Percentiles rank a stretch among this genome's conserved stretches.
phyloP scores from a whole-genome alignment of 2,329 filamentous ascomycete genomes.

The Macrophomina pseudophaseolina region DNA sequence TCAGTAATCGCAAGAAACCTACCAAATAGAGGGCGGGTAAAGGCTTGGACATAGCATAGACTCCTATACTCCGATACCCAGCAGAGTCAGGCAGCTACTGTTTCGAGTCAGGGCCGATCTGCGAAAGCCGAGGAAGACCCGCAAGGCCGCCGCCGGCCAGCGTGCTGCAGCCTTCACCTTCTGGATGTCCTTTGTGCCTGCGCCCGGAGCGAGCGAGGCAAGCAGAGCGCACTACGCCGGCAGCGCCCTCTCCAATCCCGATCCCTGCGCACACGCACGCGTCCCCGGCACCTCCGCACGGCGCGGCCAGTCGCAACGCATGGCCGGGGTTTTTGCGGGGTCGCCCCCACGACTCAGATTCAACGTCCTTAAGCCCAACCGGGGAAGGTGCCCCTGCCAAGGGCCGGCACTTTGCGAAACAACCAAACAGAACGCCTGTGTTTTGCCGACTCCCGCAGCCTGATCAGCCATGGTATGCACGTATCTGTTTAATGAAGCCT shows the following conservation, averaged over 20 bases:
- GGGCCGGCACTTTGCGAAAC: conserved; percentile 8
- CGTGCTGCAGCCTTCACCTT: background rate
- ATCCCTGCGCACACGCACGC: background rate
- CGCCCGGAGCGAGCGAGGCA: background rate
- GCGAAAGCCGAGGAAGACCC: conserved; percentile 6
- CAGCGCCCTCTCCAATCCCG: background rate
- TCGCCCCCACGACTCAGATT: conserved; percentile 22
- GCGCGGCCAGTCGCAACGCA: background rate
- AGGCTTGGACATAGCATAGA: background rate
- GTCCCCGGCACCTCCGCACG: conserved; percentile 2
- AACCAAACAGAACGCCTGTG: background rate
- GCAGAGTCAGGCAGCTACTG: conserved; percentile 4
- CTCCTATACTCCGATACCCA: background rate
- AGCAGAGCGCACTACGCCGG: background rate
- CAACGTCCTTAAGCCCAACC: background rate
- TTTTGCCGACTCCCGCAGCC: background rate
- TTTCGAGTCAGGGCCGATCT: conserved; percentile 2
- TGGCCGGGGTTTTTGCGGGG: conserved; percentile 3
- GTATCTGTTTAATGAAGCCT: background rate
- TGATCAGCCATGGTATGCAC: conserved; percentile 15
- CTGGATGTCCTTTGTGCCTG: background rate
- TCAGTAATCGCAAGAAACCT: no score
- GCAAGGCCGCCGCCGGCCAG: background rate
- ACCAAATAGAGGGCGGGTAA: background rate
- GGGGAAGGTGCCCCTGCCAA: conserved; percentile 20